These are phyloP conservation scores for Fraxinus nigra DNA, from an alignment of 305 asterid species.

Conservation along the genomic window DNA sequence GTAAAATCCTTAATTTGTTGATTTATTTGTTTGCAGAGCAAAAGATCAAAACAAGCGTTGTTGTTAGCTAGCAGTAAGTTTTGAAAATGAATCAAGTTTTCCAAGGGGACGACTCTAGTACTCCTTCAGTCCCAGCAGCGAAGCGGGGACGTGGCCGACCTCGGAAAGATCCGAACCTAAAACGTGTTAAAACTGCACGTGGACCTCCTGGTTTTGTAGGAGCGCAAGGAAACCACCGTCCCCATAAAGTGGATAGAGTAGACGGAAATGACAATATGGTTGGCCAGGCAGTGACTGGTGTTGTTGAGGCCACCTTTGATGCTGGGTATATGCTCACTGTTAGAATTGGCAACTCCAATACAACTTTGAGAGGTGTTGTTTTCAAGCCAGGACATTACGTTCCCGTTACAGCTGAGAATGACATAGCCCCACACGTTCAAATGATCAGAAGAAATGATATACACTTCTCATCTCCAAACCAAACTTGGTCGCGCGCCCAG, in stretches of 20 bases:
- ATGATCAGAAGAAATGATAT: constrained; percentile 57
- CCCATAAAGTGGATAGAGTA: constrained; percentile 29
- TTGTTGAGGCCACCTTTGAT: constrained; percentile 81
- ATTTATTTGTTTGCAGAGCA: constrained; percentile 24
- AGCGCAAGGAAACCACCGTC: constrained; percentile 29
- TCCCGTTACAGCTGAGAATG: constrained; percentile 72
- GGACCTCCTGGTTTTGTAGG: constrained; percentile 55
- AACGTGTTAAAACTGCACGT: constrained; percentile 34
- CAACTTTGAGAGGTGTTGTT: constrained; percentile 70
- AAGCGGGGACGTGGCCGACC: constrained; percentile 92
- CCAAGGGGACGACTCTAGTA: constrained; percentile 54
- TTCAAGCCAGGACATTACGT: constrained; percentile 76
- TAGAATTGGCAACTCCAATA: constrained; percentile 64
- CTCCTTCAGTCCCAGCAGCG: constrained; percentile 37
- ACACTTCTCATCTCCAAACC: constrained; percentile 39
- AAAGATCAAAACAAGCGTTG: neutral
- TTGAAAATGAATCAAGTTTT: constrained; percentile 50
- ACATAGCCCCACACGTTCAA: constrained; percentile 71
- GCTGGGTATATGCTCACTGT: constrained; percentile 78
- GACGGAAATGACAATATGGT: constrained; percentile 40
- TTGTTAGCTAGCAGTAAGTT: constrained; percentile 3
- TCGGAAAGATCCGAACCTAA: constrained; percentile 64
- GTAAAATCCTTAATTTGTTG: neutral
- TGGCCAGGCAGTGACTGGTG: constrained; percentile 84
- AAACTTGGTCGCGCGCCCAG: constrained; percentile 32